Conservation (phyloP, 768 basidiomycete genomes). For the Cystofilobasidium bisporidii region DNA sequence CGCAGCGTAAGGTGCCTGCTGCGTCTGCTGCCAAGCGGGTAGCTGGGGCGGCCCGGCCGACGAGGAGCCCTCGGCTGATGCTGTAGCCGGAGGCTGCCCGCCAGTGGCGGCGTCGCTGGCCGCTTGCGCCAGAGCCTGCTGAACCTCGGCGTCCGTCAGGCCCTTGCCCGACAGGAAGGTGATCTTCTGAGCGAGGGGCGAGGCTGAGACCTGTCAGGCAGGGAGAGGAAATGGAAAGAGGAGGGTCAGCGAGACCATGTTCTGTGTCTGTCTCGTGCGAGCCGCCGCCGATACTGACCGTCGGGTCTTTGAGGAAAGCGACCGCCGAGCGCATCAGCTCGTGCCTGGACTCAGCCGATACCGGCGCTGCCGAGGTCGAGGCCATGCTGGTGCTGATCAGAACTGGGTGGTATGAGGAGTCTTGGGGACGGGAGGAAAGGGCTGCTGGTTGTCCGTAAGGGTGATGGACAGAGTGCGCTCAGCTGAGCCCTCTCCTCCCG, state of each 20-base stretch:
- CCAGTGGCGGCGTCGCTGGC: conserved; percentile 32
- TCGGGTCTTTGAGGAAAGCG: conserved; percentile 72
- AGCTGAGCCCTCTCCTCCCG: no score
- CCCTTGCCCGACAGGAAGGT: conserved; percentile 96
- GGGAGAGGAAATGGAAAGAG: not conserved
- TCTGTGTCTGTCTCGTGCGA: not conserved
- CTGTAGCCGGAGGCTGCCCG: not conserved
- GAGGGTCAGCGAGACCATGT: conserved; percentile 28
- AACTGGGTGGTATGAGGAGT: no score
- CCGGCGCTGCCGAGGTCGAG: not conserved
- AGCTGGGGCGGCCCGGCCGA: conserved; percentile 26
- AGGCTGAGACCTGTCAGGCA: conserved; percentile 55
- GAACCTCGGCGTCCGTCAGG: conserved; percentile 69
- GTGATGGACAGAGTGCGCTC: no score
- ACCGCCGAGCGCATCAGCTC: conserved; percentile 75
- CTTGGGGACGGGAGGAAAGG: no score
- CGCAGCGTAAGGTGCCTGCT: not conserved
- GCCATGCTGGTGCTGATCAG: no score
- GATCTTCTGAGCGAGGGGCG: conserved; percentile 70
- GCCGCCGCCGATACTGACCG: conserved; percentile 45
- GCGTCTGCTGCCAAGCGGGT: not conserved
- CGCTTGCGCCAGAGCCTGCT: conserved; percentile 65
- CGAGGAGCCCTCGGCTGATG: conserved; percentile 29
- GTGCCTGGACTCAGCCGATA: conserved; percentile 42
- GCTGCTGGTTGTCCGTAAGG: no score